Evolutionary conservation across 768 basidiomycete species (phyloP), one percentile per base, ranked within the genome.

Genomic region (Leccinum disarticulatum): DNA sequence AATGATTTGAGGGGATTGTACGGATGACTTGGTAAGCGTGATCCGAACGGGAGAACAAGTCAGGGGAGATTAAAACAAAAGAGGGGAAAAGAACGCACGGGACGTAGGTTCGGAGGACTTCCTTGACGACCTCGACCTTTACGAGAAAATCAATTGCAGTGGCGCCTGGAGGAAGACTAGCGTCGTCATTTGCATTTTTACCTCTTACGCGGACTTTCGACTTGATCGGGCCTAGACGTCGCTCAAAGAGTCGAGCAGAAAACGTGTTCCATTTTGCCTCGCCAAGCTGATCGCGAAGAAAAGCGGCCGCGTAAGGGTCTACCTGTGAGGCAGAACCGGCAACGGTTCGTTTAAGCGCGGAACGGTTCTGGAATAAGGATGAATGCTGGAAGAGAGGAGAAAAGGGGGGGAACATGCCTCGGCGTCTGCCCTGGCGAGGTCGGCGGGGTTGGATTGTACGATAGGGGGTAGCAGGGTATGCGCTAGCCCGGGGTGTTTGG

Each of bases 111-210:
- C 80, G 72, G 50, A 81, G 64, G 27, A 80, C 77, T 66, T 81
- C 78, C 59, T 81, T 81, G 64, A 81, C 81, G 19, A 81, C 75
- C 64, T 81, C 80, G 48, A 81, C 81, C 69, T 81, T 81, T 71
- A 81, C 77, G 57, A 81, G 78, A 66, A 81, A 82, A 59, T 82
- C 81, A 52, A 82, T 76, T 47, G 76, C 81, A 47, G 76, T 76
- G 53, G 79, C 79, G 28, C 78, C 77, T 14, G 72, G 71, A 8
- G 60, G 61, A 4, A 68, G 69, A 53, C 56, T 61, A 38, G 68
- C 46, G 25, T 74, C 68, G 49, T 73, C 73, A 58, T 61, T 66
- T n/a, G 65, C 10, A 28, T 64, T 65, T 65, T 75, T 74, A 33
- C 56, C 59, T 66, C 70, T 73, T 51, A 64, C 61, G 35, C 76